Evolutionary conservation across 495 filamentous ascomycete genomes (phyloP), one percentile per base, ranked within the genome.

Genomic region (Paragyromitra xinjiangensis): DNA sequence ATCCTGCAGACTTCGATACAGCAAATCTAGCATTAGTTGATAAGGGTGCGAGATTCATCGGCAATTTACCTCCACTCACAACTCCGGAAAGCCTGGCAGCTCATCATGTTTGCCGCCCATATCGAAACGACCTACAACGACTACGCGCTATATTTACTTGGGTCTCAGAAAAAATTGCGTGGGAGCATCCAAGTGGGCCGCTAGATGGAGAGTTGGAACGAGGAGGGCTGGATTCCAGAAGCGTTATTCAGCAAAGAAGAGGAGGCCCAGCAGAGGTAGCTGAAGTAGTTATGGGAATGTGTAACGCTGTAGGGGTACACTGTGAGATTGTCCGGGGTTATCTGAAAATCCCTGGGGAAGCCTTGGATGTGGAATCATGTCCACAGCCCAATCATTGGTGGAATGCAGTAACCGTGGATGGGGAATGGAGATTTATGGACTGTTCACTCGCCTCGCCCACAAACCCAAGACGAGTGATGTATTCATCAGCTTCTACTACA

Each of bases 371-470:
- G 29, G 91, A 91, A 61, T 88, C 91, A 14, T 89, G 92, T 69
- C 91, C 90, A 40, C 89, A 91, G 45, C 89, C 95, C 7, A 99
- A 99, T 78, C 95, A 99, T 86, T 98, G 93, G 92, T 99, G 95
- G 95, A 99, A 99, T 81, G 91, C 93, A 1, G 94, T 99, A 2
- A 84, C 97, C 48, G 91, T 97, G 11, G 96, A 99, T 80, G 91
- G 92, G 16, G 93, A 97, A 84, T 99, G 95, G 95, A 91, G 95
- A 61, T 90, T 98, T 73, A 95, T 99, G 88, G 95, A 99, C 83
- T 96, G 93, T 81, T 94, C 94, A 22, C 87, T 99, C 40, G 93
- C 96, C 29, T 93, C 90, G 71, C 94, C 95, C 40, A 96, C 95
- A 0, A 93, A 98, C 75, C 95, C 96, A 8, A 88, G 88, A 39